Base-by-base conservation (phyloP, 345 rosid species). In the Lumnitzera littorea region DNA sequence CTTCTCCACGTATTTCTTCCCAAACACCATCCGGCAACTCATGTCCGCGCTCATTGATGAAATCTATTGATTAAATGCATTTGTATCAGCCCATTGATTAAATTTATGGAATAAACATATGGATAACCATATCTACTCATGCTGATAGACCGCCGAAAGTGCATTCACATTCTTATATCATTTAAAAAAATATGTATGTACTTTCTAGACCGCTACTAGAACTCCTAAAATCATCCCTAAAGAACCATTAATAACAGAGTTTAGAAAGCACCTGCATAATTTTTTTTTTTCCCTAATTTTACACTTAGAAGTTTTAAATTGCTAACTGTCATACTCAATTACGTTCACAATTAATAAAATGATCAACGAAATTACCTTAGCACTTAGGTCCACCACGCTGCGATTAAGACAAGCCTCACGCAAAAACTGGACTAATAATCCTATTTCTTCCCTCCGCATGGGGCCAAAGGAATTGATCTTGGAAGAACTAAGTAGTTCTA, bases 21-120 rank as follows among this genome's bases (percentile, higher is more conserved):
- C 75, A 16, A 83, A 67, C 24, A 81, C 73, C 89, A 86, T 78
- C 62, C 80, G 72, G 46, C 78, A 77, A 27, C 64, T 66, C 70
- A 82, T 72, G 51, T 65, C 73, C 0, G 78, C 61, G 17, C 51
- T 66, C 1, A 72, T 68, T 29, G 68, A 50, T 1, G 70, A 63
- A 2, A 82, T 43, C 67, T 66, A 2, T 2, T 36, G 43, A 36
- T 2, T 4, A 5, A 36, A 1, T 36, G 10, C 8, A 4, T 1
- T 36, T 1, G 6, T 36, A 36, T 36, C 8, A 36, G 8, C 8
- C 43, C 43, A 36, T 36, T 36, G 3, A 5, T 36, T 36, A 36
- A 36, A 4, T 36, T 36, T 4, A 36, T 9, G 6, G 10, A 36
- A 36, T 36, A 36, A 36, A 3, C 43, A 36, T 36, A 36, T 36